phyloP scores from a whole-genome alignment of 208 protist genomes.

The Trypanosoma melophagium region DNA sequence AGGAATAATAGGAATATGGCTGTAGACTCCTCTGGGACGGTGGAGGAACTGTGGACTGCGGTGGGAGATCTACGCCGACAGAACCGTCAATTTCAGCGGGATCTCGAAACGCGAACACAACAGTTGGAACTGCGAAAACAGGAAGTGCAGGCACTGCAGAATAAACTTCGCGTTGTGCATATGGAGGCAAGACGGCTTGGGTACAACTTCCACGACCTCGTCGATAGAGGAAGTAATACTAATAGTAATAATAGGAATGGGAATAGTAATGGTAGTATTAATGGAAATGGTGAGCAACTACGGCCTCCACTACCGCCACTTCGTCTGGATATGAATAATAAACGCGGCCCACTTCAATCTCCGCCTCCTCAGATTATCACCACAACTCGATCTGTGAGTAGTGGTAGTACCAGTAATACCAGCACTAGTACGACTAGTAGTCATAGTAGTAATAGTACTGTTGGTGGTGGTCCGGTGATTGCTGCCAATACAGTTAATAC shows the following conservation, averaged over 20 bases:
- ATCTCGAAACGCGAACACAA: constrained; percentile 13
- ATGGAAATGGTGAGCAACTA: neutral
- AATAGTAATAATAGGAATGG: neutral
- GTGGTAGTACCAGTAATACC: neutral
- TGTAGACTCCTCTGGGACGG: neutral
- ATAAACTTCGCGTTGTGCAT: constrained; percentile 19
- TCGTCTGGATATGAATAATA: neutral
- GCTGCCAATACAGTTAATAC: too few relatives aligned
- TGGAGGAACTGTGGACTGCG: neutral
- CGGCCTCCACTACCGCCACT: constrained; percentile 15
- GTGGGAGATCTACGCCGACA: neutral
- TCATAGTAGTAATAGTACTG: too few relatives aligned
- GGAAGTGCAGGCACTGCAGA: constrained; percentile 26
- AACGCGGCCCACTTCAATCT: neutral
- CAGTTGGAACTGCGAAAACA: constrained; percentile 22
- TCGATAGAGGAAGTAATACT: neutral
- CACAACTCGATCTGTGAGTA: neutral
- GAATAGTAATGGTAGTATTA: neutral
- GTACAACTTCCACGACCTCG: neutral
- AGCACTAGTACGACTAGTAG: neutral
- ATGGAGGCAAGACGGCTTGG: constrained; percentile 3
- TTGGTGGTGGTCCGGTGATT: too few relatives aligned
- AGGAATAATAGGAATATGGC: too few relatives aligned
- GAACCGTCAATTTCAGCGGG: constrained; percentile 1
- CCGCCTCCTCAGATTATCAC: neutral